Conservation (phyloP, 768 basidiomycete genomes). For the Ramaria sp. region DNA sequence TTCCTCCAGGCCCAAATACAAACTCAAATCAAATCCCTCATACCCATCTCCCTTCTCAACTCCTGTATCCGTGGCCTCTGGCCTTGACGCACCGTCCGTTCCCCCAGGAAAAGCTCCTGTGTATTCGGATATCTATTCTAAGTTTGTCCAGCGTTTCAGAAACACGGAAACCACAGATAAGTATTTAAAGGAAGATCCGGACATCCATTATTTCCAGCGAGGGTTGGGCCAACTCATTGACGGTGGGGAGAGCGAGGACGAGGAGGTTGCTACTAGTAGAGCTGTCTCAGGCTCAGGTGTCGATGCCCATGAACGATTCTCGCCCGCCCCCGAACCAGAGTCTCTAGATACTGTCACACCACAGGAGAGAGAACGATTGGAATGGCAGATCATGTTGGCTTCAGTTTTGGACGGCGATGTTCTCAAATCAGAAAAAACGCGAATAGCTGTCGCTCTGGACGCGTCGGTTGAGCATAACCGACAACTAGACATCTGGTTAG, state of each 20-base stretch:
- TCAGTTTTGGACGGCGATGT: conserved; percentile 93
- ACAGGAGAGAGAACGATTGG: conserved; percentile 72
- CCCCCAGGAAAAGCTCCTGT: conserved; percentile 17
- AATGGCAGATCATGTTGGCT: conserved; percentile 94
- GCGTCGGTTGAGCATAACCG: conserved; percentile 54
- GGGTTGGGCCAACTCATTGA: conserved; percentile 59
- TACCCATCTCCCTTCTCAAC: conserved; percentile 21
- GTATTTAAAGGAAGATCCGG: conserved; percentile 71
- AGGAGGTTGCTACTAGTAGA: conserved; percentile 36
- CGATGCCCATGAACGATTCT: conserved; percentile 34
- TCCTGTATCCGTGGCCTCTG: conserved; percentile 12
- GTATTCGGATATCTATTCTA: conserved; percentile 61
- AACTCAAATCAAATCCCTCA: conserved; percentile 20
- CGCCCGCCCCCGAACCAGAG: conserved; percentile 50
- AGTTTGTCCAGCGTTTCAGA: conserved; percentile 70
- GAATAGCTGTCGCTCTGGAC: conserved; percentile 74
- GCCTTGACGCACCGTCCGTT: not conserved
- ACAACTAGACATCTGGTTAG: conserved; percentile 75
- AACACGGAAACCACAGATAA: conserved; percentile 48
- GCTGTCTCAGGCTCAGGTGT: conserved; percentile 31
- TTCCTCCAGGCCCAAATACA: conserved; percentile 10
- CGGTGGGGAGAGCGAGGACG: conserved; percentile 69
- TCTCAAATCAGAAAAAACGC: conserved; percentile 86
- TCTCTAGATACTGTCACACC: conserved; percentile 55
- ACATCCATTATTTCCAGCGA: conserved; percentile 70